These are phyloP conservation scores for Dioscorea zingiberensis DNA, from an alignment of 106 monocot genomes.

Conservation along the genomic window DNA sequence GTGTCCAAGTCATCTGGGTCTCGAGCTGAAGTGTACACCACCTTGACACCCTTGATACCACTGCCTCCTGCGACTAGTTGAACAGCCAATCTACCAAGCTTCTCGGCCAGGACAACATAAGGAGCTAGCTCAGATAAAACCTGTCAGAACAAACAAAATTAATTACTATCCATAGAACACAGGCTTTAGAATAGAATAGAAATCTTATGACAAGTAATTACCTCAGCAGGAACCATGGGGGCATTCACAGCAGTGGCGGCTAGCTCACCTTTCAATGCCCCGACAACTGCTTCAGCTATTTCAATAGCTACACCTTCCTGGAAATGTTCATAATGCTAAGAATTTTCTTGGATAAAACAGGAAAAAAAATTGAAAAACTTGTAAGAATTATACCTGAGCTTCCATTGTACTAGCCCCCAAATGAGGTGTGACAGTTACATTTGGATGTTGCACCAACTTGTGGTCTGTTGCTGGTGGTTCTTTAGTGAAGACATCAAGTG, in stretches of 20 bases:
- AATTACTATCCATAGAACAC: too few relatives aligned
- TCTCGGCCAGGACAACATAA: constrained; percentile 75
- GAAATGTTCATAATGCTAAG: background rate
- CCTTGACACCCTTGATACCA: constrained; percentile 66
- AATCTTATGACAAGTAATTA: background rate
- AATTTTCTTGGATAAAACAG: too few relatives aligned
- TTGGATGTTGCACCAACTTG: constrained; percentile 76
- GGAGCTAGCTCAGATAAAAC: constrained; percentile 79
- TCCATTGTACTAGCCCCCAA: constrained; percentile 76
- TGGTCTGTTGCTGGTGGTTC: constrained; percentile 68
- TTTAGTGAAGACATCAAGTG: constrained; percentile 81
- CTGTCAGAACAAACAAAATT: constrained; percentile 13
- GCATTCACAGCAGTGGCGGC: constrained; percentile 87
- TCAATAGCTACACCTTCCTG: constrained; percentile 95
- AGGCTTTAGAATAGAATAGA: too few relatives aligned
- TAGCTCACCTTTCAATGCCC: constrained; percentile 81
- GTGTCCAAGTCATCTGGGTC: constrained; percentile 82
- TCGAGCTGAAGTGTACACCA: constrained; percentile 66
- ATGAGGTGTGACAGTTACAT: constrained; percentile 82
- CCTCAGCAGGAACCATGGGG: constrained; percentile 89
- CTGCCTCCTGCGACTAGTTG: constrained; percentile 71
- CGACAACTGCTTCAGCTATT: constrained; percentile 86
- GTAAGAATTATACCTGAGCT: constrained; percentile 58
- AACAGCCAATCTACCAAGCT: constrained; percentile 71
- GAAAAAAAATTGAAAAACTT: background rate